Evolutionary conservation across 805 yeast genomes (phyloP).

Genomic region (Blastobotrys muscicola): DNA sequence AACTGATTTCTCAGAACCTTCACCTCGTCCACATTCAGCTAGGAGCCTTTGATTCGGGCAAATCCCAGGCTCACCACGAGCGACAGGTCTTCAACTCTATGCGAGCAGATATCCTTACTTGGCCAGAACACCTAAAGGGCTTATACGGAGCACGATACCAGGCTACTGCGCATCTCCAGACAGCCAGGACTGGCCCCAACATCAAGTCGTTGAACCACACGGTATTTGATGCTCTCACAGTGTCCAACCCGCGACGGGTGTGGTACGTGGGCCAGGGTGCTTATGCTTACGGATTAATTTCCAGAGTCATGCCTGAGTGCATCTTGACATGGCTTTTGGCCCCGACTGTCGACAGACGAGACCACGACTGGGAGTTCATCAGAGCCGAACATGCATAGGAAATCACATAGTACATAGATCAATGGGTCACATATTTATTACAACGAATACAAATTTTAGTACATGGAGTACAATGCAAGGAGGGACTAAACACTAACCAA

Average conservation of each 20-base stretch:
- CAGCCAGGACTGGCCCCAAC: constrained; percentile 24
- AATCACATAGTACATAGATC: too few species aligned
- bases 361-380: constrained; percentile 15
- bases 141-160: constrained; percentile 29
- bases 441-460: too few species aligned
- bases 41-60: constrained; percentile 37
- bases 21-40: constrained; percentile 36
- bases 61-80: constrained; percentile 12
- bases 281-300: constrained; percentile 22
- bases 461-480: too few species aligned
- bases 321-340: constrained; percentile 31
- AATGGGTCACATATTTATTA: too few species aligned
- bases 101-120: constrained; percentile 33
- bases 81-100: constrained; percentile 26
- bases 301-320: constrained; percentile 24
- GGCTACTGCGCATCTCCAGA: constrained; percentile 24
- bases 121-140: constrained; percentile 31
- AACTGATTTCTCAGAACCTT: constrained; percentile 34
- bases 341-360: constrained; percentile 11
- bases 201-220: constrained; percentile 23
- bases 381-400: too few species aligned
- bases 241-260: constrained; percentile 21
- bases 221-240: constrained; percentile 24
- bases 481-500: too few species aligned
- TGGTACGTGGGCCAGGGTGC: constrained; percentile 28